Percentiles rank a stretch among this genome's conserved stretches.
Evolutionary conservation across 2,329 filamentous ascomycete genomes (phyloP).

Genomic region (Acephala macrosclerotiorum): DNA sequence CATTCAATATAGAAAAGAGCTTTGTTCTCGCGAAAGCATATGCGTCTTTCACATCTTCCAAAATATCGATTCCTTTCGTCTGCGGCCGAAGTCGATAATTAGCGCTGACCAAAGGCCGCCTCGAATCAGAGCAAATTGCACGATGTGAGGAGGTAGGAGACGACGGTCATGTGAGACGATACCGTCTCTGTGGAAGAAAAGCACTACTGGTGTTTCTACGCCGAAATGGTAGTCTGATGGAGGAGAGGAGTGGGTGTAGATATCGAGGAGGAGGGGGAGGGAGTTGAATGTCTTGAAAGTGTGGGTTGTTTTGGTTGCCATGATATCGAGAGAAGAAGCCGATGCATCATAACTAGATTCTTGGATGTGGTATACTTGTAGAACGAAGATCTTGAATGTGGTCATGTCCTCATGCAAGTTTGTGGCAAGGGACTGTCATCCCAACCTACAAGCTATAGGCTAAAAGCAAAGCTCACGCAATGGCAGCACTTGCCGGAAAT

Average conservation of each 20-base stretch:
- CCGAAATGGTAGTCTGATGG: not conserved
- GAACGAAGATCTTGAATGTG: not conserved
- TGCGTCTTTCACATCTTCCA: conserved; percentile 19
- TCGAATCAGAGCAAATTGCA: conserved; percentile 15
- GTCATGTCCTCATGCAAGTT: not conserved
- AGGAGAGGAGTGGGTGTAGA: not conserved
- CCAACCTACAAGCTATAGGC: not conserved
- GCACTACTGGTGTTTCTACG: not conserved
- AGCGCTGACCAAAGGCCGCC: conserved; percentile 19
- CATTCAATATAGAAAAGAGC: not conserved
- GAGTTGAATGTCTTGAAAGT: not conserved
- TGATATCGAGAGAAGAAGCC: not conserved
- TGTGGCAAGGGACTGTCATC: not conserved
- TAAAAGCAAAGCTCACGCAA: not conserved
- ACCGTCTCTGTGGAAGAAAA: conserved; percentile 23
- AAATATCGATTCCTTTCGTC: conserved; percentile 13
- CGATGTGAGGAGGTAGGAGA: conserved; percentile 15
- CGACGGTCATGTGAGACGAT: conserved; percentile 20
- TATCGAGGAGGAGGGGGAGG: not conserved
- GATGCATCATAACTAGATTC: not conserved
- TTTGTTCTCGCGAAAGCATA: conserved; percentile 11
- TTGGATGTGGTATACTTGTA: not conserved
- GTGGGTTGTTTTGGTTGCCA: not conserved
- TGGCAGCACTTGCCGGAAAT: not conserved
- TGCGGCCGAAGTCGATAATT: conserved; percentile 25